Evolutionary conservation across 106 monocot genomes (phyloP).

Genomic region (Dendrobium chrysotoxum): DNA sequence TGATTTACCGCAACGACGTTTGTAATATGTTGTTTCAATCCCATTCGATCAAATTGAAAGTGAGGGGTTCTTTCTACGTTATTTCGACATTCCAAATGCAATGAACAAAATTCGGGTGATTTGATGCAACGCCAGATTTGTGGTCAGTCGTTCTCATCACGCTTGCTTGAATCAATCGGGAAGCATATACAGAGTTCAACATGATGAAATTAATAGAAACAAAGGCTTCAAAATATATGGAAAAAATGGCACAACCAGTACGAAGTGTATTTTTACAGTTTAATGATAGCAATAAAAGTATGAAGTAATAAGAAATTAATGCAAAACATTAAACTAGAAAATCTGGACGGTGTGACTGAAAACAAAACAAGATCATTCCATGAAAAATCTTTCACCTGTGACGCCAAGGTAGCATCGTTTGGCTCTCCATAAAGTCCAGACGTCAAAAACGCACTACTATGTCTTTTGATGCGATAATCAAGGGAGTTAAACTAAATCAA

Average conservation of each 20-base stretch:
- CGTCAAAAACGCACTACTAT: constrained; percentile 28
- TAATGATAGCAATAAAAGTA: not conserved
- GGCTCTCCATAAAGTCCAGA: constrained; percentile 69
- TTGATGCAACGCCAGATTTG: no score
- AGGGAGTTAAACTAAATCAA: constrained; percentile 60
- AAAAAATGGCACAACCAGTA: not conserved
- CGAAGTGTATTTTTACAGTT: not conserved
- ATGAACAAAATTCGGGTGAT: no score
- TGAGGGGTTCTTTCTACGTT: no score
- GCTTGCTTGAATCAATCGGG: no score
- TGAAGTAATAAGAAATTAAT: not conserved
- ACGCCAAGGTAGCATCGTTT: constrained; percentile 78
- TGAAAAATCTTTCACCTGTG: constrained; percentile 50
- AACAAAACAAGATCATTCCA: not conserved
- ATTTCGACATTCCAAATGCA: no score
- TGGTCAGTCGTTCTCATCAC: no score
- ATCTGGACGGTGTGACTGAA: not conserved
- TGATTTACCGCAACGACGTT: no score
- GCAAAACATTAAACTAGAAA: not conserved
- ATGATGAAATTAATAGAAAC: not conserved
- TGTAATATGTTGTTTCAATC: no score
- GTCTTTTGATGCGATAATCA: constrained; percentile 68
- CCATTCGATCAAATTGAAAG: no score
- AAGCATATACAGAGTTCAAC: not conserved
- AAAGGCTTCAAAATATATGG: not conserved